Evolutionary conservation across 2,329 filamentous ascomycete species (phyloP), one percentile per base, ranked within the genome.

Genomic region (Stemphylium lycopersici): DNA sequence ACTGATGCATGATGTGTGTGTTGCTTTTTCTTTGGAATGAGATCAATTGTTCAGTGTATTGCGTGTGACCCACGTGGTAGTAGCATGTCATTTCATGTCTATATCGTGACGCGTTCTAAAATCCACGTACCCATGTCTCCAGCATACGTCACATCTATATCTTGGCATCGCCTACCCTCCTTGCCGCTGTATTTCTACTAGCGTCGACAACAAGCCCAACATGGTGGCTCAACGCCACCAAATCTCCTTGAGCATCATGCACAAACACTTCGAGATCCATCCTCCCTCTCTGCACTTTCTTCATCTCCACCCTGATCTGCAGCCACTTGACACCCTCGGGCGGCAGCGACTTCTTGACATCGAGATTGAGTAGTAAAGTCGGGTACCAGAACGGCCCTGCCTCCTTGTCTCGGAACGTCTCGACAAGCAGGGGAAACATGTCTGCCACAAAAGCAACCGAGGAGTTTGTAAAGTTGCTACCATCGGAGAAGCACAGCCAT

Each of bases 211-310:
- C 83, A 68, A 91, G 77, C 16, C 81, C 83, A 56, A 91, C 83
- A 72, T 92, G 89, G 63, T 87, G 82, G 68, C 85, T 87, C 57
- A 90, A 66, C 2, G 87, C 87, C 24, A 92, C 81, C 34, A 91
- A 65, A 40, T 90, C 86, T 0, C 86, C 86, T 1, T 74, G 67
- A 32, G 81, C 81, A 75, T 93, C 88, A 70, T 87, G 73, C 2
- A 93, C 77, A 24, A 87, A 76, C 18, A 93, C 80, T 60, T 93
- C 89, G 40, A 92, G 68, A 77, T 96, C 91, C 69, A 90, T 87
- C 54, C 88, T 79, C 1, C 90, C 90, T 59, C 91, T 87, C 61
- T 80, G 81, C 37, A 93, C 84, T 72, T 81, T 78, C 74, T 90
- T 92, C 4, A 86, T 80, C 49, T 83, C 80, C 11, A 87, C 80